These are phyloP conservation scores for Chaetomiaceae sp. DNA, from an alignment of 2,329 filamentous ascomycete genomes.

Conservation along the genomic window DNA sequence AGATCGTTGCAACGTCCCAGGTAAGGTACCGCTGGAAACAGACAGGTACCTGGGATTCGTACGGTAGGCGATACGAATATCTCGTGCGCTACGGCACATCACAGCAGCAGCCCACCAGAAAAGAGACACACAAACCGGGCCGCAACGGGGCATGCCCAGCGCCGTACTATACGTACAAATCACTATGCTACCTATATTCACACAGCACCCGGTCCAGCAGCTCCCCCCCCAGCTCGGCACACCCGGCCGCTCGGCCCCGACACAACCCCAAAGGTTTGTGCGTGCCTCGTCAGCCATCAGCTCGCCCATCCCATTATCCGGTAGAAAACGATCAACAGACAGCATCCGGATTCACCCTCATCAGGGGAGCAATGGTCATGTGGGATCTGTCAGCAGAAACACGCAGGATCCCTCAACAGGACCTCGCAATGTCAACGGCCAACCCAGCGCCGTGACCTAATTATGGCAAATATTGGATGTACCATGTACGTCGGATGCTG, in stretches of 20 bases:
- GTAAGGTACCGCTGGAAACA: conserved; percentile 12
- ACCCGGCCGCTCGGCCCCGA: conserved; percentile 12
- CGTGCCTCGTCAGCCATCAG: too few species aligned
- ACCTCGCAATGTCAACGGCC: background rate
- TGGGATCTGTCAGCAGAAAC: background rate
- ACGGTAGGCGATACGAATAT: too few species aligned
- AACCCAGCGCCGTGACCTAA: conserved; percentile 29
- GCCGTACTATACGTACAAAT: too few species aligned
- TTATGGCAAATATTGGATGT: conserved; percentile 37
- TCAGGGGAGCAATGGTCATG: background rate
- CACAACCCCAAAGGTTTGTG: background rate
- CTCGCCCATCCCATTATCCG: background rate
- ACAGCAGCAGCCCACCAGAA: background rate
- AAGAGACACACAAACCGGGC: conserved; percentile 4
- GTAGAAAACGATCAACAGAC: background rate
- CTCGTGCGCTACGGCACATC: background rate
- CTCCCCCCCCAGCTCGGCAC: background rate
- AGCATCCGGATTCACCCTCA: background rate
- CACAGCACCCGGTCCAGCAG: background rate
- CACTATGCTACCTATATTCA: background rate
- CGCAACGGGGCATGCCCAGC: background rate
- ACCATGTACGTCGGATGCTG: conserved; percentile 23
- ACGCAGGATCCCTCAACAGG: background rate
- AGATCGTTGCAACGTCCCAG: conserved; percentile 19
- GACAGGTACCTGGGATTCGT: background rate